These are phyloP conservation scores for Euryodendron excelsum DNA, from an alignment of 148 eudicot genomes.

Conservation along the genomic window DNA sequence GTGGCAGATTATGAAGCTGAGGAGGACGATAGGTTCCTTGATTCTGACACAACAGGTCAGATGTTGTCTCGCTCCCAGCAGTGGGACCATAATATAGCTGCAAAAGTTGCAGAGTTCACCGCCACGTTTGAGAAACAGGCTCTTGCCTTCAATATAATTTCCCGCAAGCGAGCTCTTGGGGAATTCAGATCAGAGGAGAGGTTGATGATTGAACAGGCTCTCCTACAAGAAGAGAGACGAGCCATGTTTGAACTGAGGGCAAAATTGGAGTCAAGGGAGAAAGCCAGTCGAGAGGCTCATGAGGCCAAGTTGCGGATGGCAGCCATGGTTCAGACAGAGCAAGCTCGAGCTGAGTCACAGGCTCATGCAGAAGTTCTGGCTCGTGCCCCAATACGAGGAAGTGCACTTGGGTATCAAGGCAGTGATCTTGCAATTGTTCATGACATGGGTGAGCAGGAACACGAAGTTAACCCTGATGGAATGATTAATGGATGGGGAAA, in stretches of 20 bases:
- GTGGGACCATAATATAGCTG: conserved; percentile 92
- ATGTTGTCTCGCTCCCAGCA: conserved; percentile 83
- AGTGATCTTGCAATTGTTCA: conserved; percentile 42
- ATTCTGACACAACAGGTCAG: conserved; percentile 83
- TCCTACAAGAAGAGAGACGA: conserved; percentile 75
- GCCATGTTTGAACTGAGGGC: conserved; percentile 58
- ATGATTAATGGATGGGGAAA: conserved; percentile 74
- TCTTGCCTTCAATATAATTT: conserved; percentile 80
- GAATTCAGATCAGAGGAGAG: conserved; percentile 92
- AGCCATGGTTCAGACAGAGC: conserved; percentile 68
- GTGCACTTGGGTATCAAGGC: conserved; percentile 69
- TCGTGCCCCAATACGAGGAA: conserved; percentile 70
- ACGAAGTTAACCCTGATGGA: conserved; percentile 48
- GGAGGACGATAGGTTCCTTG: conserved; percentile 92
- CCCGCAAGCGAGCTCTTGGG: conserved; percentile 74
- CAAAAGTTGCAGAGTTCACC: conserved; percentile 83
- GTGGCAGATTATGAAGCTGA: conserved; percentile 99
- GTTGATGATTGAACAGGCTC: conserved; percentile 75
- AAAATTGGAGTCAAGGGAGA: conserved; percentile 74
- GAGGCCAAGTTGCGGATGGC: conserved; percentile 82
- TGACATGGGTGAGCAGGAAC: conserved; percentile 58
- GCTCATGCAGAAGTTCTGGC: conserved; percentile 69
- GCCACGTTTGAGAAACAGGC: conserved; percentile 91
- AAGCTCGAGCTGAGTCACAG: conserved; percentile 70
- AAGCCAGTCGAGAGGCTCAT: conserved; percentile 72